Conservation (phyloP, 805 yeast genomes). For the Saccharomyces kudriavzevii region DNA sequence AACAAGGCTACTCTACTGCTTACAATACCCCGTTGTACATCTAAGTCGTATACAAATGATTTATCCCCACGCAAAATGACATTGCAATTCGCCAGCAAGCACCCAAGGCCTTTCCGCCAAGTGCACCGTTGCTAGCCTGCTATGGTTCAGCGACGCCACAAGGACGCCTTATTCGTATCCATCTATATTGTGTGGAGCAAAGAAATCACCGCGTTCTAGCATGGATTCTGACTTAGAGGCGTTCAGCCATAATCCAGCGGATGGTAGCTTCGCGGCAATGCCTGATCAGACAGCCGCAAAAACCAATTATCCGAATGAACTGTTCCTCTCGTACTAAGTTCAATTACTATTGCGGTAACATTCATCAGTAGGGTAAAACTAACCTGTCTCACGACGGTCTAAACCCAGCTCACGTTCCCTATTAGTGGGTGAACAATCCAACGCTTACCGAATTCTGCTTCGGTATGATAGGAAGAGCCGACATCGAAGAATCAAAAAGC, state of each 20-base stretch:
- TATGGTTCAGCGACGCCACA: slow-evolving; percentile 36
- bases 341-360: slow-evolving; percentile 36
- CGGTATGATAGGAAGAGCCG: slow-evolving; percentile 45
- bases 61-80: slow-evolving; percentile 39
- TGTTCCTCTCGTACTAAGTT: slow-evolving; percentile 41
- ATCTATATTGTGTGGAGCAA: slow-evolving; percentile 37
- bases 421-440: slow-evolving; percentile 42
- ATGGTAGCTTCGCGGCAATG: slow-evolving; percentile 43
- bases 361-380: slow-evolving; percentile 39
- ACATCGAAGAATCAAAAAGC: slow-evolving; percentile 42
- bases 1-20: slow-evolving; percentile 49
- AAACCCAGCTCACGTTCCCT: slow-evolving; percentile 39
- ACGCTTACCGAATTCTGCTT: slow-evolving; percentile 42
- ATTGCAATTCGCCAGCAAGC: slow-evolving; percentile 38
- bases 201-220: slow-evolving; percentile 41
- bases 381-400: slow-evolving; percentile 41
- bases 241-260: slow-evolving; percentile 43
- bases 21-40: slow-evolving; percentile 40
- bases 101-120: slow-evolving; percentile 35
- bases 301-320: slow-evolving; percentile 41
- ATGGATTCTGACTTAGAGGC: slow-evolving; percentile 47
- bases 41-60: slow-evolving; percentile 42
- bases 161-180: slow-evolving; percentile 37
- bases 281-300: slow-evolving; percentile 41
- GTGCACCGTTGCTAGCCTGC: slow-evolving; percentile 33